Percentiles rank a stretch among this genome's conserved stretches.
Evolutionary conservation across 1,139 yeast genomes (phyloP).

Genomic region (Meyerozyma smithsonii): DNA sequence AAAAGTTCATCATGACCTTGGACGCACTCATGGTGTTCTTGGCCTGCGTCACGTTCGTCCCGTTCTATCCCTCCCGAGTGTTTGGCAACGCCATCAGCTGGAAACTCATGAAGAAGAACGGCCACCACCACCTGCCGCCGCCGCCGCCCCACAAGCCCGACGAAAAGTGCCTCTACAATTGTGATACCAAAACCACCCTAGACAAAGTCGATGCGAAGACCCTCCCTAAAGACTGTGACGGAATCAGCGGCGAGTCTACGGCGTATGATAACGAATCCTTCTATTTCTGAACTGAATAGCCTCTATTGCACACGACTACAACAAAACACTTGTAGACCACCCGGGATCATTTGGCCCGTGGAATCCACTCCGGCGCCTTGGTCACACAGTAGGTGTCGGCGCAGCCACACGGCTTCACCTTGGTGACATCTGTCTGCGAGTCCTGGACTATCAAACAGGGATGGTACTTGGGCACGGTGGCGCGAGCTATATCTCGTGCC

Average conservation of each 20-base stretch:
- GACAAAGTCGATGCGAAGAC: not conserved
- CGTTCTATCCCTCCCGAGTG: constrained; percentile 25
- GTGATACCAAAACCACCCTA: not conserved
- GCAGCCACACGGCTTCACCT: constrained; percentile 40
- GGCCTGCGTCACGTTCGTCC: constrained; percentile 15
- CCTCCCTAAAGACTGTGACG: not conserved
- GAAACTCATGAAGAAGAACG: not conserved
- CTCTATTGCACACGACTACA: not conserved
- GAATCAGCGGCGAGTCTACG: not conserved
- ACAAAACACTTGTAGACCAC: no score
- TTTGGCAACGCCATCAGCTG: constrained; percentile 18
- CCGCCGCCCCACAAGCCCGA: not conserved
- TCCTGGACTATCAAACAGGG: constrained; percentile 45
- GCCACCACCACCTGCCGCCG: no score
- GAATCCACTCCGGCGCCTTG: constrained; percentile 42
- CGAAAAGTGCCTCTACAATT: not conserved
- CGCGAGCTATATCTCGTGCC: not conserved
- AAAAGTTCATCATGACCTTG: constrained; percentile 22
- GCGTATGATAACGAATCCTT: not conserved
- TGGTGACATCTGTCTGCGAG: constrained; percentile 35
- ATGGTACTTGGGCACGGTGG: constrained; percentile 33
- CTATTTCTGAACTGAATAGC: not conserved
- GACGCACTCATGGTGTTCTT: constrained; percentile 24
- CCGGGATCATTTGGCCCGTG: constrained; percentile 15
- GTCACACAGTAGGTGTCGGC: constrained; percentile 41